Base-by-base conservation (phyloP, 805 yeast species). In the Saturnispora hagleri region DNA sequence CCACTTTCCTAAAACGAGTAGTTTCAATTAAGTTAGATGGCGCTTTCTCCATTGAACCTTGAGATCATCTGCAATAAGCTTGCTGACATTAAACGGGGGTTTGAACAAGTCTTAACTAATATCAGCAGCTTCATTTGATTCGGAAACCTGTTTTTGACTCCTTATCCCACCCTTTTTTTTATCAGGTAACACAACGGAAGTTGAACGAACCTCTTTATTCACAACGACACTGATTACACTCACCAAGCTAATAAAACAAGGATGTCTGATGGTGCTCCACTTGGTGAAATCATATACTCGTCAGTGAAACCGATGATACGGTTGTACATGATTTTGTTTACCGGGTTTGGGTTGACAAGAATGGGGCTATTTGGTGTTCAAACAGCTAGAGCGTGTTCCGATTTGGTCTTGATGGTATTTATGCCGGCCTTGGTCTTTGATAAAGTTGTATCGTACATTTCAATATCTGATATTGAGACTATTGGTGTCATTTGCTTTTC, bases 241-340 rank as follows among this genome's bases (percentile, higher is more conserved):
- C 28, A 6, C 9, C 28, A 26, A 26, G 28, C 9, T 26, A 7
- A 26, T 26, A 31, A 10, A 31, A 13, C 33, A 20, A 35, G 6
- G 17, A 38, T 38, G 43, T 5, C 41, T 17, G 28, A 52, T 1
- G 58, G 54, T 17, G 59, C 58, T 3, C 48, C 66, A 1, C 51
- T 66, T 28, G 63, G 62, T 1, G 62, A 65, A 41, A 57, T 63
- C 28, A 59, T 66, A 1, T 66, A 64, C 45, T 58, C 84, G 7
- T 72, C 91, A 1, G 88, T 84, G 27, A 84, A 83, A 66, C 93
- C 93, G 15, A 83, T 86, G 56, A 74, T 85, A 61, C 81, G 86
- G 64, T 82, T 86, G 64, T 86, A 86, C 62, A 67, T 84, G 64
- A 83, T 86, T 60, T 80, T 86, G 4, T 79, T 75, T 15, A 64